Evolutionary conservation across 2,329 filamentous ascomycete genomes (phyloP), one percentile per base, ranked within the genome.

Genomic region (Aureobasidium sp.): DNA sequence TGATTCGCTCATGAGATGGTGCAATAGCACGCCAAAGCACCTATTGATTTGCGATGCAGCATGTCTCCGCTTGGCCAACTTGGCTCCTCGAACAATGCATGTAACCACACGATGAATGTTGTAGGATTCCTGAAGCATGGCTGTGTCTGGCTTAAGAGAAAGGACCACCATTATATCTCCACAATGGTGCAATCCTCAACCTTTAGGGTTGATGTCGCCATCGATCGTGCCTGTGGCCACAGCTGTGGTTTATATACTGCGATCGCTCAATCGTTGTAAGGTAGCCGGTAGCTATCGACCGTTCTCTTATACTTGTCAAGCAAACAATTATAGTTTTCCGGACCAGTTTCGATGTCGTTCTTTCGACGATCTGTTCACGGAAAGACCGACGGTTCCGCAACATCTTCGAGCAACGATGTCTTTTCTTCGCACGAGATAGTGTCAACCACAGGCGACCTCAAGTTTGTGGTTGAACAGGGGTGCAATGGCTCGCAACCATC

Each of bases 401-500:
- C 10, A 21, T 36, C 53, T 8, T 45, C 53, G 15, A 57, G 53
- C 55, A 49, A 48, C 11, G 55, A 59, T 59, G 44, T 30, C 16
- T 30, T 39, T 6, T 48, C 44, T 21, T 45, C 55, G 39, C 44
- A 59, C 15, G 55, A 59, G 42, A 59, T 59, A 11, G 47, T 61
- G 15, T 52, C 48, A 21, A 61, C 60, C 59, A 74, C 77, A 62
- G 77, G 78, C 3, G 72, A 73, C 58, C 70, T 79, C 16, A 72
- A 77, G 10, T 81, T 76, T 63, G 73, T 76, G 11, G 68, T 69
- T 63, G 75, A 71, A 64, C 71, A 71, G 64, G 79, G 76, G 1
- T 79, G 77, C 3, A 86, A 86, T 65, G 77, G 75, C 16, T 74
- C 78, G 5, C 71, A 75, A 52, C 72, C 76, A 2, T 78, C 80